A percentile compares a stretch with the other conserved stretches of the same genome.
These are phyloP conservation scores for Rhizophagus prolifer DNA, from an alignment of 192 early-diverging fungal genomes.

Conservation along the genomic window DNA sequence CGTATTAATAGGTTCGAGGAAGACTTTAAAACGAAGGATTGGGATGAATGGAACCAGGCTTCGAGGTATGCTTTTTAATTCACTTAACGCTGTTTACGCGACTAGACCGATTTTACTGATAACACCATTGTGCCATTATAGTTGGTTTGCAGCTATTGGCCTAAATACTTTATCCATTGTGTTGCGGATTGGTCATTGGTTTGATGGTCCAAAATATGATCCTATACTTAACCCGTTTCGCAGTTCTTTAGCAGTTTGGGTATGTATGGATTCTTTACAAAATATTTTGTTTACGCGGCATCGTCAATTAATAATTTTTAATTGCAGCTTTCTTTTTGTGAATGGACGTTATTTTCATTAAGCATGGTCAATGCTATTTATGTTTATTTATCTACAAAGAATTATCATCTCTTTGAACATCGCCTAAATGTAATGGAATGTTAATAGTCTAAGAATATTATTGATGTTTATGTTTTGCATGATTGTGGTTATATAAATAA, in stretches of 20 bases:
- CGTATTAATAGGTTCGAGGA: neutral
- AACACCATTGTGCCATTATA: neutral
- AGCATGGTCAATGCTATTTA: slow-evolving; percentile 9
- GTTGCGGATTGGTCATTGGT: slow-evolving; percentile 38
- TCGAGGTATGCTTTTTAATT: neutral
- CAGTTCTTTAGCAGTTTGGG: neutral
- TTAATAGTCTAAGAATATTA: neutral
- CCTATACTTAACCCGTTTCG: slow-evolving; percentile 18
- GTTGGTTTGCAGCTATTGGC: slow-evolving; percentile 33
- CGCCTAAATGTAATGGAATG: neutral
- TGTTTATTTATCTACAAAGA: neutral
- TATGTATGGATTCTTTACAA: neutral
- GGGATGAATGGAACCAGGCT: neutral
- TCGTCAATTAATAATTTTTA: neutral
- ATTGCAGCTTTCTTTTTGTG: neutral
- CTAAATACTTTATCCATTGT: slow-evolving; percentile 33
- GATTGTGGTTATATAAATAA: neutral
- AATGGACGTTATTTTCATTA: neutral
- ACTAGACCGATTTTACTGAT: neutral
- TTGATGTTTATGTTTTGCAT: neutral
- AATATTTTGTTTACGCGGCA: neutral
- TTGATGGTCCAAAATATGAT: slow-evolving; percentile 32
- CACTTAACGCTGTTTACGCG: neutral
- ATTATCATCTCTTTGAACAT: slow-evolving; percentile 17
- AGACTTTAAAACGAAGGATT: neutral